Percentiles rank a stretch among this genome's conserved stretches.
phyloP scores from a whole-genome alignment of 768 basidiomycete genomes.

The Pleurotus giganteus region DNA sequence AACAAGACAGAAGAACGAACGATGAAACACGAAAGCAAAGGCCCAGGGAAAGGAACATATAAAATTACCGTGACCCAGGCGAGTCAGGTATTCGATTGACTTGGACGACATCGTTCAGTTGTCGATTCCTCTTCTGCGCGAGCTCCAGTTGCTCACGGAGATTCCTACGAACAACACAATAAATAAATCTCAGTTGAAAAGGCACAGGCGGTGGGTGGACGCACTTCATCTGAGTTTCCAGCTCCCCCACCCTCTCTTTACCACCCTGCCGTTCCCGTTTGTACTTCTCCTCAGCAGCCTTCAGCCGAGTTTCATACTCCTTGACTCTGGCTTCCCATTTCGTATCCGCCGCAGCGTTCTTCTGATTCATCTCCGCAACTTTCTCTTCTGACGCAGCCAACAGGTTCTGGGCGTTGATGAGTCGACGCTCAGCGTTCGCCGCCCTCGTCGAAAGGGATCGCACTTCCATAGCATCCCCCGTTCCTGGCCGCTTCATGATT shows the following conservation, averaged over 20 bases:
- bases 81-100: slow-evolving; percentile 29
- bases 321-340: slow-evolving; percentile 97
- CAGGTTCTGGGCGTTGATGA: slow-evolving; percentile 84
- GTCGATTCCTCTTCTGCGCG: slow-evolving; percentile 71
- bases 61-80: slow-evolving; percentile 16
- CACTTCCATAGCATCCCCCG: slow-evolving; percentile 66
- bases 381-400: slow-evolving; percentile 82
- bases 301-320: slow-evolving; percentile 82
- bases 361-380: slow-evolving; percentile 70
- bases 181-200: no score
- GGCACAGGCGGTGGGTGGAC: slow-evolving; percentile 17
- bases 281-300: slow-evolving; percentile 85
- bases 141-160: slow-evolving; percentile 75
- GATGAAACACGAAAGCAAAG: no score
- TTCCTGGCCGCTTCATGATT: slow-evolving; percentile 55
- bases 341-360: slow-evolving; percentile 66
- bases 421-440: slow-evolving; percentile 82
- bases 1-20: neutral
- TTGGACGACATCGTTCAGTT: slow-evolving; percentile 54
- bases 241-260: slow-evolving; percentile 78
- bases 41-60: neutral
- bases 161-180: slow-evolving; percentile 44
- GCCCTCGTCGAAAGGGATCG: slow-evolving; percentile 70
- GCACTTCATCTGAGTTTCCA: slow-evolving; percentile 71
- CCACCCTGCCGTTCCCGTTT: slow-evolving; percentile 93